These are phyloP conservation scores for Aegilops sharonensis DNA, from an alignment of 176 grass and related monocot genomes.

Conservation along the genomic window DNA sequence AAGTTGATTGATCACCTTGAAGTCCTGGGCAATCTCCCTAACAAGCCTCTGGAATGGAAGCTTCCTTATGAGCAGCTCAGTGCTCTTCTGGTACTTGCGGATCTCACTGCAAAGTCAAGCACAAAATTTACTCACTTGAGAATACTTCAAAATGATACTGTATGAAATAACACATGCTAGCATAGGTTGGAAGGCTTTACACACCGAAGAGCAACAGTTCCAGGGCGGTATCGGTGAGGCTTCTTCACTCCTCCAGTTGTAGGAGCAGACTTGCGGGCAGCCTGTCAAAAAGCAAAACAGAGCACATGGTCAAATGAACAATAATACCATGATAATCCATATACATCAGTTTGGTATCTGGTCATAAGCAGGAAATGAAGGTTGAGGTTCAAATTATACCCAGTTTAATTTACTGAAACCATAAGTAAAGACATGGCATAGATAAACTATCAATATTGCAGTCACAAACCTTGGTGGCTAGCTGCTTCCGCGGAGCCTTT, in stretches of 20 bases:
- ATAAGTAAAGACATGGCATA: background rate
- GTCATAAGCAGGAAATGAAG: background rate
- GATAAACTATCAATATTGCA: background rate
- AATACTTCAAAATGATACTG: background rate
- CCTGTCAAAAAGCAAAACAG: slow-evolving; percentile 31
- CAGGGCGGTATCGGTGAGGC: slow-evolving; percentile 72
- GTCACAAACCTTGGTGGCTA: slow-evolving; percentile 60
- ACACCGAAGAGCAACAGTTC: slow-evolving; percentile 62
- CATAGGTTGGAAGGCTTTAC: background rate
- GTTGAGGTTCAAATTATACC: background rate
- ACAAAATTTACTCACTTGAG: background rate
- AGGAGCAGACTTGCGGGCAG: slow-evolving; percentile 62
- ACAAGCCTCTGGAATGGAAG: slow-evolving; percentile 79
- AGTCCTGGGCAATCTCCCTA: slow-evolving; percentile 73
- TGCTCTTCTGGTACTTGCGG: slow-evolving; percentile 71
- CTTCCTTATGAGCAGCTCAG: slow-evolving; percentile 64
- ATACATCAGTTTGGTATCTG: background rate
- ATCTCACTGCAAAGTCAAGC: slow-evolving; percentile 44
- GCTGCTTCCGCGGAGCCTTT: slow-evolving; percentile 64
- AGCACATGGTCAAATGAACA: background rate
- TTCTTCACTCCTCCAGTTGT: slow-evolving; percentile 77
- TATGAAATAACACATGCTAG: background rate
- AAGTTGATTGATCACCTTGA: slow-evolving; percentile 44
- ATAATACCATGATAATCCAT: background rate
- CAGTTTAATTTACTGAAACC: background rate